Percentiles rank a stretch among this genome's conserved stretches.
Evolutionary conservation across 1,284 basidiomycete genomes (phyloP).

Genomic region (Trichosporon faecale): DNA sequence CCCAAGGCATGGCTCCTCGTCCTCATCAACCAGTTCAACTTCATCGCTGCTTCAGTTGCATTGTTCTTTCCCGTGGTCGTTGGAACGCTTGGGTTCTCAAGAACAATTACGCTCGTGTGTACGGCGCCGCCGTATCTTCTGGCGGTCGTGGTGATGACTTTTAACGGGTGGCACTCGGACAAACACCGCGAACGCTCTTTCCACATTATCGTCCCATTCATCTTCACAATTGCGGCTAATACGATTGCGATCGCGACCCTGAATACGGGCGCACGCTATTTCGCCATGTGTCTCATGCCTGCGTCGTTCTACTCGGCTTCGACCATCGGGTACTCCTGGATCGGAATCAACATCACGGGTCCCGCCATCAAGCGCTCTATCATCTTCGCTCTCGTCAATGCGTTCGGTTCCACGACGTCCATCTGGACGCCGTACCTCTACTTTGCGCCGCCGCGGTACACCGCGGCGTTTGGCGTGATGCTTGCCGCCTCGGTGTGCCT

Average conservation of each 20-base stretch:
- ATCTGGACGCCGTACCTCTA: slow-evolving; percentile 52
- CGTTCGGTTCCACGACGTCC: slow-evolving; percentile 49
- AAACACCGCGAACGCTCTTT: slow-evolving; percentile 38
- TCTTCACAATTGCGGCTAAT: slow-evolving; percentile 66
- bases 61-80: slow-evolving; percentile 48
- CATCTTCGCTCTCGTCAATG: slow-evolving; percentile 51
- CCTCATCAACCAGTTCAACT: slow-evolving; percentile 25
- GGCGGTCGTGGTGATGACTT: slow-evolving; percentile 37
- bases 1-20: slow-evolving; percentile 42
- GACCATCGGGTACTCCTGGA: slow-evolving; percentile 50
- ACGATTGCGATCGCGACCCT: slow-evolving; percentile 60
- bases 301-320: slow-evolving; percentile 45
- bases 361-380: slow-evolving; percentile 50
- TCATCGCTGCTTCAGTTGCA: slow-evolving; percentile 41
- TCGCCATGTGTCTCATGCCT: slow-evolving; percentile 41
- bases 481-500: slow-evolving; percentile 42
- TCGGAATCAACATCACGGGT: slow-evolving; percentile 45
- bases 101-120: slow-evolving; percentile 46
- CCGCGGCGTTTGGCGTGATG: slow-evolving; percentile 38
- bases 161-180: slow-evolving; percentile 47
- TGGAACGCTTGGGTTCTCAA: slow-evolving; percentile 41
- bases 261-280: slow-evolving; percentile 44
- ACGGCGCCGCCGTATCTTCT: slow-evolving; percentile 49
- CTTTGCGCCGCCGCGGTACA: slow-evolving; percentile 19
- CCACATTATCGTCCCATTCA: slow-evolving; percentile 22